phyloP scores from a whole-genome alignment of 1,284 basidiomycete species.

The Cystobasidium pallidum region DNA sequence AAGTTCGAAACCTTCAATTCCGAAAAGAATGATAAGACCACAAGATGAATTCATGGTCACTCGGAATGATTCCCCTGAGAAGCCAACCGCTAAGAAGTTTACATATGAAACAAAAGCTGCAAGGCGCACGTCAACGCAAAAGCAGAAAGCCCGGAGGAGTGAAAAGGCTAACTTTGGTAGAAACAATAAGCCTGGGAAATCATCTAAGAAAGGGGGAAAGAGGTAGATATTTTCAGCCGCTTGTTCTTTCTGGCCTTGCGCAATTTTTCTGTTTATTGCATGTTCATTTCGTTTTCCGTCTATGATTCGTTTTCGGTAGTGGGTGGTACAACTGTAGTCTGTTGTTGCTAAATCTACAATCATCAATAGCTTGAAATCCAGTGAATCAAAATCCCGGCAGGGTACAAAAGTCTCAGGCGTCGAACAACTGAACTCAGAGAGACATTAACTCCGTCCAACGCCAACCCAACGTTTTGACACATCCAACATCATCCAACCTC shows the following conservation, averaged over 20 bases:
- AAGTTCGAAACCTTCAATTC: background rate
- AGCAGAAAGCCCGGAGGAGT: constrained; percentile 34
- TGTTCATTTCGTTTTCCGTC: no score
- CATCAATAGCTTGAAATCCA: background rate
- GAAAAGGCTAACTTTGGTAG: constrained; percentile 24
- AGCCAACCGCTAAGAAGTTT: constrained; percentile 26
- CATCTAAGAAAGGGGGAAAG: constrained; percentile 21
- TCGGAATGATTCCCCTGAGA: constrained; percentile 30
- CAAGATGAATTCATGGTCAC: constrained; percentile 8
- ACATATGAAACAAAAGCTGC: constrained; percentile 43
- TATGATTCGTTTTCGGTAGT: background rate
- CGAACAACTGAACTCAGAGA: no score
- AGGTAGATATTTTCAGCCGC: background rate
- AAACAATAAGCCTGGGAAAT: constrained; percentile 19
- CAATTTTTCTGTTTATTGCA: no score
- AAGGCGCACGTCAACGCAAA: background rate
- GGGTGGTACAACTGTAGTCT: background rate
- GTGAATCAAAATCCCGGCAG: no score
- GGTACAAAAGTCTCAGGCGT: no score
- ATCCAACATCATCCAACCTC: no score
- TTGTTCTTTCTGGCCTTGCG: background rate
- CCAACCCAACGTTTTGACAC: no score
- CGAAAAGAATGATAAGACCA: background rate
- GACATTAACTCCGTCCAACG: no score
- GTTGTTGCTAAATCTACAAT: background rate